Evolutionary conservation across 305 asterid genomes (phyloP), one percentile per base, ranked within the genome.

Genomic region (Fraxinus sp.): DNA sequence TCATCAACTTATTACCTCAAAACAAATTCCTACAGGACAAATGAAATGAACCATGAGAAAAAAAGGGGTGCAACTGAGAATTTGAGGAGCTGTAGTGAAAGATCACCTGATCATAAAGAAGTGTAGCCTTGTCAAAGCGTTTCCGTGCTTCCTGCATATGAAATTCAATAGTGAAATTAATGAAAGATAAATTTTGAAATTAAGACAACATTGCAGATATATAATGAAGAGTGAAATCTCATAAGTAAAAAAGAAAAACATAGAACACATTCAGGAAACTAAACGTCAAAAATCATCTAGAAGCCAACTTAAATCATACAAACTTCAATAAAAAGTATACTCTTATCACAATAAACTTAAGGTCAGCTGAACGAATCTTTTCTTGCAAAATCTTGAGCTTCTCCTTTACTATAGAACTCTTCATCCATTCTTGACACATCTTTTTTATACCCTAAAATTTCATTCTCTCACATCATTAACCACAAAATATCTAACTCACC

Each of bases 41-140:
- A 46, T 57, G 16, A 24, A 52, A 2, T 14, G 77, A 84, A 71
- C 46, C 57, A 52, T 71, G 44, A 78, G 74, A 66, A 49, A 11
- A 11, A 59, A 57, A 79, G 52, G 72, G 75, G 76, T 68, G 33
- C 71, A 22, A 22, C 71, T 2, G 71, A 14, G 59, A 28, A 70
- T 20, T 37, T 57, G 26, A 62, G 78, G 59, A 76, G n/a, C 83
- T 57, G 1, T 11, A 44, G 46, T 80, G 76, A 77, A 87, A 80
- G 70, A n/a, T 85, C 80, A 97, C 98, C 98, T 97, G 99, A 85
- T 97, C 99, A 88, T 97, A 95, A 78, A 93, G 91, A 89, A 97
- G 97, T 84, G 98, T 97, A 74, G 98, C 97, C 92, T 94, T 97
- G 90, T 97, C 99, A 89, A 97, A 94, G 74, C 94, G 93, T 87